phyloP scores from a whole-genome alignment of 768 basidiomycete species.

The Boletus barrowsii region DNA sequence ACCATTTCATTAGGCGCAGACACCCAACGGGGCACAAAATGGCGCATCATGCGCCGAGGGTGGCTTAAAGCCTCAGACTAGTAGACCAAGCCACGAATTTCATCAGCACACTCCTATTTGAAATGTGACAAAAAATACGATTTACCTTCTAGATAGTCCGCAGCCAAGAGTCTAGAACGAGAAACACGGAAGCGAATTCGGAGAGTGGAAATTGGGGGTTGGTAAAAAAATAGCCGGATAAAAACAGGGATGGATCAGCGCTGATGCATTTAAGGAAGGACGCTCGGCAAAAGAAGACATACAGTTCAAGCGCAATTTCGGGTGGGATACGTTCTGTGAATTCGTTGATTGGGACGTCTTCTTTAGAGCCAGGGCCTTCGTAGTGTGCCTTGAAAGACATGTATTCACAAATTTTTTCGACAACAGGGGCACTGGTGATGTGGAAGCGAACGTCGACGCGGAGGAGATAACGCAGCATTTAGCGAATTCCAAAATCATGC shows the following conservation, averaged over 20 bases:
- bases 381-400: constrained; percentile 83
- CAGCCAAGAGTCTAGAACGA: constrained; percentile 49
- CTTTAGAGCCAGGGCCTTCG: constrained; percentile 63
- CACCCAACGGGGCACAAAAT: not conserved
- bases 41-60: not conserved
- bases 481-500: not conserved
- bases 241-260: constrained; percentile 13
- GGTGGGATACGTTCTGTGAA: constrained; percentile 81
- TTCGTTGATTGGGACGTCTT: constrained; percentile 74
- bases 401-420: constrained; percentile 88
- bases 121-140: constrained; percentile 11
- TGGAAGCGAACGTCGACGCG: not conserved
- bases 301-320: constrained; percentile 89
- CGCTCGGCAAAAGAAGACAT: constrained; percentile 32
- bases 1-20: not conserved
- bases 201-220: constrained; percentile 1
- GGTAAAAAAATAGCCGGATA: not conserved
- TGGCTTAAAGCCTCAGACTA: constrained; percentile 8
- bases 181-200: not conserved
- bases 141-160: constrained; percentile 65
- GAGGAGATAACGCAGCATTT: not conserved
- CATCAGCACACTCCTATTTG: constrained; percentile 18
- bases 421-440: constrained; percentile 54
- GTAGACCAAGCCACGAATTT: not conserved
- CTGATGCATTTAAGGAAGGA: not conserved